Base-by-base conservation (phyloP, 495 filamentous ascomycete species). In the Annulohypoxylon maeteangense region DNA sequence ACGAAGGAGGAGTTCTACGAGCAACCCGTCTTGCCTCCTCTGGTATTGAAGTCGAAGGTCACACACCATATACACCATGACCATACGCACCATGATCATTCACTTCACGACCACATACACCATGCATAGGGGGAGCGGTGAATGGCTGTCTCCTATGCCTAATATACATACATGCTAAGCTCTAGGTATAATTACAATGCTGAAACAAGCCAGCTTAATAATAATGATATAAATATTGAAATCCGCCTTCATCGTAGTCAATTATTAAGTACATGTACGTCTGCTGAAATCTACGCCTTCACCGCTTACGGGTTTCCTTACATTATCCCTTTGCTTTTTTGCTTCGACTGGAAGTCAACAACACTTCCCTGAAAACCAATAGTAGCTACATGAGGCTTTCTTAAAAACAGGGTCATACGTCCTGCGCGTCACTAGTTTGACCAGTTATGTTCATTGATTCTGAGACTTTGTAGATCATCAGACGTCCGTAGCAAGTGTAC, bases 1-100 rank as follows among this genome's bases (percentile, higher is more conserved):
- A 57, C 60, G 7, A 73, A 72, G 32, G 72, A 75, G 45, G 67
- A 70, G 27, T 23, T 70, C 18, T 29, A 40, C 53, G 75, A 73
- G 47, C 67, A 72, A 11, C 72, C 74, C 6, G 56, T 61, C 42
- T 59, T 77, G 11, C 75, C 75, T 4, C 75, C 75, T 14, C 31
- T 77, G 5, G 70, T 73, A 3, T 50, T 75, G 56, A 77, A 77
- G 56, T 70, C 67, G 22, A 77, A 77, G 47, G 53, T 72, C 18
- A 29, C n/a, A 1, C 11, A 44, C 12, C 40, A 44, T 4, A 20
- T 8, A 20, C 40, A 44, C 6, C 40, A 44, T 18, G 36, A 40
- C n/a, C 34, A 32, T 32, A 7, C 32, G 6, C 32, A 40, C 36
- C 11, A n/a, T 14, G 36, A n/a, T 40, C 36, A 40, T n/a, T 40